Percentiles rank a stretch among this genome's conserved stretches.
Evolutionary conservation across 305 asterid species (phyloP).

Genomic region (Stenogyne calaminthoides): DNA sequence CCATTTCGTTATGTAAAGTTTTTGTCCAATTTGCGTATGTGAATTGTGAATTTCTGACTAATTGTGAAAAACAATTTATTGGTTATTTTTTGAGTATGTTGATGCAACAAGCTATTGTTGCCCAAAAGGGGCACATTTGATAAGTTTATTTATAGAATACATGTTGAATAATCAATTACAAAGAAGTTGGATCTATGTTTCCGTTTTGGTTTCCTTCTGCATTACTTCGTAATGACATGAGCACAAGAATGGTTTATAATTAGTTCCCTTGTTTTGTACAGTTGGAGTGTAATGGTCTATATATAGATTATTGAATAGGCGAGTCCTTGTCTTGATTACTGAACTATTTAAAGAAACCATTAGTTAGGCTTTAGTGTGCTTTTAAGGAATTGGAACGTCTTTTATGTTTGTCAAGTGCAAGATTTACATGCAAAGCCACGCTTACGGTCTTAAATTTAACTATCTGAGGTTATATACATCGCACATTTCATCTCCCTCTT

Average conservation of each 20-base stretch:
- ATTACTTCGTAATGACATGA: neutral
- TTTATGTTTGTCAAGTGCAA: neutral
- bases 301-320: neutral
- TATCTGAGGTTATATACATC: neutral
- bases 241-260: neutral
- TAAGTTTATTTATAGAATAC: neutral
- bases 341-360: neutral
- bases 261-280: neutral
- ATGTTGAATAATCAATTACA: constrained; percentile 1
- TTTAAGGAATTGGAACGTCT: constrained; percentile 4
- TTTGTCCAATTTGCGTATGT: neutral
- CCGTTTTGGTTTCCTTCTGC: neutral
- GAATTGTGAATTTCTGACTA: neutral
- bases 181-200: neutral
- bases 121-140: neutral
- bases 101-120: neutral
- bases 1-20: constrained; percentile 14
- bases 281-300: neutral
- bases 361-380: neutral
- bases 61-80: neutral
- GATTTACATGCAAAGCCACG: neutral
- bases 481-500: neutral
- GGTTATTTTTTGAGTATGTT: neutral
- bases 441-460: neutral
- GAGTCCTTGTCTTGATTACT: neutral